Percentiles rank a stretch among this genome's conserved stretches.
Evolutionary conservation across 371 early-diverging fungal genomes (phyloP).

Genomic region (Rhizopus delemar): DNA sequence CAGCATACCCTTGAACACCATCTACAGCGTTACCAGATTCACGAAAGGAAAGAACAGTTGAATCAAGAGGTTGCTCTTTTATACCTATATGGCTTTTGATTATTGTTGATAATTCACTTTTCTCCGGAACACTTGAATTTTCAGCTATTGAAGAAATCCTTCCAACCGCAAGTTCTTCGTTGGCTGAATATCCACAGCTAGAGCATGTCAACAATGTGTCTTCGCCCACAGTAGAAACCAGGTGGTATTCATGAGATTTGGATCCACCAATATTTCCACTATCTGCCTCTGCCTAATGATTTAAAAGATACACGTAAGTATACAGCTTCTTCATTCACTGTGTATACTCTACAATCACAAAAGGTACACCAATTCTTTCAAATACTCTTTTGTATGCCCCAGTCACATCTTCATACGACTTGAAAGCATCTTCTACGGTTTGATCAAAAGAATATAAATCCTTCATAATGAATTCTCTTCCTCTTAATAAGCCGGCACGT

Average conservation of each 20-base stretch:
- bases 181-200: conserved; percentile 78
- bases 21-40: background rate
- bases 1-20: conserved; percentile 20
- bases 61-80: background rate
- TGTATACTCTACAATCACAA: conserved; percentile 47
- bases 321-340: background rate
- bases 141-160: conserved; percentile 7
- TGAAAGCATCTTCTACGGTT: conserved; percentile 63
- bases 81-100: background rate
- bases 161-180: conserved; percentile 69
- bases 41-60: conserved; percentile 6
- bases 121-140: background rate
- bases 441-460: conserved; percentile 91
- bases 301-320: no score
- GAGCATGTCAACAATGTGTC: conserved; percentile 75
- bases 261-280: conserved; percentile 91
- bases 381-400: conserved; percentile 78
- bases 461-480: conserved; percentile 93
- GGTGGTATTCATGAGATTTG: conserved; percentile 87
- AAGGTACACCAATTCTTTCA: conserved; percentile 73
- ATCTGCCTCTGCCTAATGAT: conserved; percentile 78
- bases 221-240: conserved; percentile 78
- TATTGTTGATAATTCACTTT: background rate
- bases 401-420: conserved; percentile 72
- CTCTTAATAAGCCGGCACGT: conserved; percentile 80